These are phyloP conservation scores for Thelephora aurantiotincta DNA, from an alignment of 768 basidiomycete genomes.

Conservation along the genomic window DNA sequence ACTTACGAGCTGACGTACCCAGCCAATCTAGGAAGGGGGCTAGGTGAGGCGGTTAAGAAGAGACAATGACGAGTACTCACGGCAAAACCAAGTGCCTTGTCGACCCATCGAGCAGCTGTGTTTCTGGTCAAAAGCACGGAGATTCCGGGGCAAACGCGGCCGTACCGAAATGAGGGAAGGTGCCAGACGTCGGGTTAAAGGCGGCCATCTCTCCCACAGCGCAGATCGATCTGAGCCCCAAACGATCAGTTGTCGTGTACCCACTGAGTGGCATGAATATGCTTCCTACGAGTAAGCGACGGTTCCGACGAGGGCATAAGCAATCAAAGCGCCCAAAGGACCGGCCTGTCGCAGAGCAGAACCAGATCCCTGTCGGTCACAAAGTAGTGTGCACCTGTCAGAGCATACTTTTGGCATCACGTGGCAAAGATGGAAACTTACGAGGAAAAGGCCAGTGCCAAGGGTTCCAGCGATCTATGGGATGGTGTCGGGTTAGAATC, in stretches of 20 bases:
- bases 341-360: slow-evolving; percentile 44
- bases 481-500: background rate
- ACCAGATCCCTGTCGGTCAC: slow-evolving; percentile 33
- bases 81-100: slow-evolving; percentile 22
- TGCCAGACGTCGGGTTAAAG: slow-evolving; percentile 64
- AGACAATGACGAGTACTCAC: slow-evolving; percentile 10
- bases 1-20: too few relatives aligned
- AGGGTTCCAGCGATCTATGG: slow-evolving; percentile 60
- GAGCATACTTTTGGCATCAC: slow-evolving; percentile 25
- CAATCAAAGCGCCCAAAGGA: slow-evolving; percentile 51
- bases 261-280: background rate
- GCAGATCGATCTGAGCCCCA: slow-evolving; percentile 35
- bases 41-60: background rate
- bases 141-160: background rate
- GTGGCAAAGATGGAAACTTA: slow-evolving; percentile 6
- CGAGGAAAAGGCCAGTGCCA: slow-evolving; percentile 58
- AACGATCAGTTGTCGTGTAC: slow-evolving; percentile 5
- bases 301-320: slow-evolving; percentile 49
- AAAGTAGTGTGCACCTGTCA: background rate
- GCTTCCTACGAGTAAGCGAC: slow-evolving; percentile 43
- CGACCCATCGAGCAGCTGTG: slow-evolving; percentile 21
- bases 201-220: slow-evolving; percentile 72
- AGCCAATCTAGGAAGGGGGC: slow-evolving; percentile 11
- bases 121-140: background rate
- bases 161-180: slow-evolving; percentile 59